Base-by-base conservation (phyloP, 2,329 filamentous ascomycete genomes). In the Cladosporium sp. region DNA sequence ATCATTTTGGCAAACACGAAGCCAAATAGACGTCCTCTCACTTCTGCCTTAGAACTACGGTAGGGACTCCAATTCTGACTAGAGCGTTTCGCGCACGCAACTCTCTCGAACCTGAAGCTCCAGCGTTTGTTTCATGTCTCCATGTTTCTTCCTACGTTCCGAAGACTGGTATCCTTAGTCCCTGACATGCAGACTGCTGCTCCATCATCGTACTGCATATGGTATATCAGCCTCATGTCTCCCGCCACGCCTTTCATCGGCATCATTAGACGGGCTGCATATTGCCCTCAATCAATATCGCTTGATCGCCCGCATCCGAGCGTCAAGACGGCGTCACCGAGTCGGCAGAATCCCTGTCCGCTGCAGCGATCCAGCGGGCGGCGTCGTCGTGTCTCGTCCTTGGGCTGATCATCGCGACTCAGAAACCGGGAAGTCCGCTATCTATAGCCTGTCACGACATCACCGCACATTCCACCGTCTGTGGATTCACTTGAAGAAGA, bases 371-470 rank as follows among this genome's bases (percentile, higher is more conserved):
- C 54, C 32, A 36, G 54, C 54, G 32, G 54, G 30, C n/a, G n/a
- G 54, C 32, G 10, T 39, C 51, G 51, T n/a, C 51, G 51, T n/a
- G 26, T 54, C 51, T 54, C 11, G 51, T 16, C 32, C 54, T 34
- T 57, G 30, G 5, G 54, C 54, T 16, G 54, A 57, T 57, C 32
- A 39, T 26, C 10, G 54, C 32, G 32, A 57, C 30, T 16, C 54
- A 39, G n/a, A 25, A 57, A 57, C 54, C 54, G 28, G 54, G 54
- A 13, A 57, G 30, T 36, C 32, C 30, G 28, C 54, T 57, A 57
- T 57, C 30, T 39, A 57, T 57, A 57, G 54, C 54, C 54, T 57
- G 54, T 57, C 54, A 57, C 30, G 5, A 14, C 54, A n/a, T 54
- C 28, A 21, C 26, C 18, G 51, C 25, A 53, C 16, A 26, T 53